phyloP scores from a whole-genome alignment of 2,329 filamentous ascomycete species.

The Delphinella strobiligena region DNA sequence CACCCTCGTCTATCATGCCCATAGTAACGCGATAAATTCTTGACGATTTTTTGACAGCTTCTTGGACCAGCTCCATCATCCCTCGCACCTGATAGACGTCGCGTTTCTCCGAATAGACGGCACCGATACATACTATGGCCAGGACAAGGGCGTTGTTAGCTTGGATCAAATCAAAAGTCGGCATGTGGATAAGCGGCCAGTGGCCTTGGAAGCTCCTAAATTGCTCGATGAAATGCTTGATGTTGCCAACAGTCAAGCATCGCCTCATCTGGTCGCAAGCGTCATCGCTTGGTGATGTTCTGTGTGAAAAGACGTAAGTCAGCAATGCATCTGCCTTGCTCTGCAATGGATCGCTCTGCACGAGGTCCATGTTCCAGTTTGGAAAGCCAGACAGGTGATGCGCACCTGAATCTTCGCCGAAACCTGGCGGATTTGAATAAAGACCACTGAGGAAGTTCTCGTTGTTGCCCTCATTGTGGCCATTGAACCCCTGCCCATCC shows the following conservation, averaged over 20 bases:
- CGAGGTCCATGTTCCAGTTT: constrained; percentile 29
- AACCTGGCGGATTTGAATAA: constrained; percentile 31
- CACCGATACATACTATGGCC: constrained; percentile 60
- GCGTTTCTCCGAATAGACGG: constrained; percentile 58
- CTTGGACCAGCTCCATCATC: constrained; percentile 53
- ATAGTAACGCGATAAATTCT: constrained; percentile 35
- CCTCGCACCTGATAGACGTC: constrained; percentile 50
- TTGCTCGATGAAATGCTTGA: constrained; percentile 58
- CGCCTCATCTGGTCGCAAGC: constrained; percentile 14
- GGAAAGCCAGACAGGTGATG: constrained; percentile 22
- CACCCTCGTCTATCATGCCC: constrained; percentile 27
- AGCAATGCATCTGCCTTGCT: constrained; percentile 32
- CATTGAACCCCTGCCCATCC: constrained; percentile 27
- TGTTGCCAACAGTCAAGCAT: constrained; percentile 54
- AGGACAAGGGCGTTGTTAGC: constrained; percentile 56
- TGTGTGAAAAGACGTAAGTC: constrained; percentile 24
- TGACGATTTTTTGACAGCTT: constrained; percentile 46
- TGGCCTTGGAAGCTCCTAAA: constrained; percentile 64
- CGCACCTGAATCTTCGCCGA: constrained; percentile 15
- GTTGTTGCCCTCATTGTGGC: constrained; percentile 30
- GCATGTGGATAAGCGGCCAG: constrained; percentile 60
- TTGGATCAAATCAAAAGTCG: constrained; percentile 56
- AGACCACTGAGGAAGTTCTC: constrained; percentile 38
- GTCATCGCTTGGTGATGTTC: constrained; percentile 10
- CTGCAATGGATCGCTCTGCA: constrained; percentile 28